Evolutionary conservation across 169 alveolate species (phyloP).

Genomic region (Plasmodium gaboni): DNA sequence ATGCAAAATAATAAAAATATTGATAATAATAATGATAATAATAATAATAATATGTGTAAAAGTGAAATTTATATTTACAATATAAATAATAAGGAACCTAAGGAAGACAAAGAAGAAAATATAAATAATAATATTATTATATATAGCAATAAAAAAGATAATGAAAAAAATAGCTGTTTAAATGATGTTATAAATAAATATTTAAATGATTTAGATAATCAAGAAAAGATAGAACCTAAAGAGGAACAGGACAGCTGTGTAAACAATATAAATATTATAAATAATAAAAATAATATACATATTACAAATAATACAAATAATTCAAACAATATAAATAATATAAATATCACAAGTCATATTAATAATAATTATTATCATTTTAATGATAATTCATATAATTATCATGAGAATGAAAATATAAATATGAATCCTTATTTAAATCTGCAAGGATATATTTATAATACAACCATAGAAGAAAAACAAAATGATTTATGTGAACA

Average conservation of each 20-base stretch:
- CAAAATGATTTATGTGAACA: too few relatives aligned
- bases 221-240: background rate
- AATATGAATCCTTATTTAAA: too few relatives aligned
- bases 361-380: background rate
- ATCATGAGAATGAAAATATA: background rate
- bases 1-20: background rate
- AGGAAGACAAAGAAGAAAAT: background rate
- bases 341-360: background rate
- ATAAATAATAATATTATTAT: background rate
- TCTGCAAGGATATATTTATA: too few relatives aligned
- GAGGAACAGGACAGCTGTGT: background rate
- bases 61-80: background rate
- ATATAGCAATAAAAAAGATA: background rate
- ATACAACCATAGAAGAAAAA: too few relatives aligned
- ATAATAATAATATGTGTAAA: background rate
- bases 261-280: background rate
- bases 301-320: background rate
- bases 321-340: background rate
- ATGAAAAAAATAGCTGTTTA: slow-evolving; percentile 10
- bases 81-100: background rate
- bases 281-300: background rate
- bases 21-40: background rate
- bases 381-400: background rate
- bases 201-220: slow-evolving; percentile 3
- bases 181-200: slow-evolving; percentile 46